A percentile compares a stretch with the other conserved stretches of the same genome.
These are phyloP conservation scores for Helicocarpus griseus DNA, from an alignment of 2,329 filamentous ascomycete species.

Conservation along the genomic window DNA sequence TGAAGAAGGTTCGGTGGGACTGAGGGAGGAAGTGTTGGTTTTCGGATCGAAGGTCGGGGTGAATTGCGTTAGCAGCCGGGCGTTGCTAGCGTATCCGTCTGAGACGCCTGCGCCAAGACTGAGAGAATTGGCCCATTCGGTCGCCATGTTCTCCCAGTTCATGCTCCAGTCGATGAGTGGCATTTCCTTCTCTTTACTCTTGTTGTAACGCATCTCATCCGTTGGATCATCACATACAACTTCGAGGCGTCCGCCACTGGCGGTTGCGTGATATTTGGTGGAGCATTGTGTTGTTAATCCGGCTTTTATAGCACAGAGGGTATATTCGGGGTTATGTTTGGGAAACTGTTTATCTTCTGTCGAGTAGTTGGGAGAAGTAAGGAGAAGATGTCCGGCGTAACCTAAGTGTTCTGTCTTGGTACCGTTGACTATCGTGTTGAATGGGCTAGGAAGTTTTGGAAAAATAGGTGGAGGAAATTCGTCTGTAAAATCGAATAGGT, in stretches of 20 bases:
- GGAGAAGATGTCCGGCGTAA: constrained; percentile 58
- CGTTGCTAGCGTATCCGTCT: constrained; percentile 50
- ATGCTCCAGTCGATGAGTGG: constrained; percentile 17
- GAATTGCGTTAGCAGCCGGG: constrained; percentile 49
- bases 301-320: constrained; percentile 58
- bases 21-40: constrained; percentile 30
- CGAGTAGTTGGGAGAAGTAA: constrained; percentile 32
- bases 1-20: constrained; percentile 52
- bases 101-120: constrained; percentile 47
- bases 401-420: constrained; percentile 22
- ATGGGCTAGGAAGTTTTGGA: constrained; percentile 45
- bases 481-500: constrained; percentile 59
- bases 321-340: constrained; percentile 49
- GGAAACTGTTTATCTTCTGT: too few relatives aligned
- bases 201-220: constrained; percentile 48
- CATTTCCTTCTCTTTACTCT: constrained; percentile 28
- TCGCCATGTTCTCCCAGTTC: constrained; percentile 49
- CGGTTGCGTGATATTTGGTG: constrained; percentile 47
- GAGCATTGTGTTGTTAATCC: constrained; percentile 57
- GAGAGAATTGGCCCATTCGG: constrained; percentile 46
- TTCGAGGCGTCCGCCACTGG: constrained; percentile 48
- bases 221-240: constrained; percentile 52
- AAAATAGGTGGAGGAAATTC: constrained; percentile 48
- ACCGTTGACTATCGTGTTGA: constrained; percentile 57
- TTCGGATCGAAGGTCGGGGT: constrained; percentile 31